A percentile compares a stretch with the other conserved stretches of the same genome.
Evolutionary conservation across 1,284 basidiomycete genomes (phyloP).

Genomic region (Boletus sp.): DNA sequence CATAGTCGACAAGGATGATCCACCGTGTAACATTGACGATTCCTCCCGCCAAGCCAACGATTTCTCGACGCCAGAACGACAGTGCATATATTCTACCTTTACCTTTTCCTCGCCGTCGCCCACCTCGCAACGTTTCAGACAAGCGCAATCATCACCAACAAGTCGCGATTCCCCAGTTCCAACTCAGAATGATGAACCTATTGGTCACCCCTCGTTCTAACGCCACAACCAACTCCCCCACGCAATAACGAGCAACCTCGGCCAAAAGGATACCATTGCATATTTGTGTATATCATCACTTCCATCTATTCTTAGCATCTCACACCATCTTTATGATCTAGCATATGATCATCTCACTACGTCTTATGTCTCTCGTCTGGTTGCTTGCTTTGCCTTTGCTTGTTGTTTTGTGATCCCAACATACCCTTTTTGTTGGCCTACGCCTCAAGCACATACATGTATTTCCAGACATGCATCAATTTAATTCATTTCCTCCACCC

Average conservation of each 20-base stretch:
- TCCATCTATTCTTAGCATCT: slow-evolving; percentile 33
- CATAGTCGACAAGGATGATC: slow-evolving; percentile 14
- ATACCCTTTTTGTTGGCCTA: slow-evolving; percentile 23
- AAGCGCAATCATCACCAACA: slow-evolving; percentile 26
- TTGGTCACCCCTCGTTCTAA: not conserved
- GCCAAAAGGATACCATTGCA: slow-evolving; percentile 31
- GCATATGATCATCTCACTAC: slow-evolving; percentile 21
- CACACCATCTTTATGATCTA: slow-evolving; percentile 25
- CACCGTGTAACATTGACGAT: slow-evolving; percentile 22
- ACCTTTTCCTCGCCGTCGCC: slow-evolving; percentile 71
- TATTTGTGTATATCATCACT: slow-evolving; percentile 34
- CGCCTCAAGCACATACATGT: slow-evolving; percentile 30
- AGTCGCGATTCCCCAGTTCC: slow-evolving; percentile 2
- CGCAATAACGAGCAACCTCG: slow-evolving; percentile 11
- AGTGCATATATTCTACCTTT: slow-evolving; percentile 65
- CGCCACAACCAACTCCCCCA: not conserved
- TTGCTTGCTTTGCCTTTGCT: slow-evolving; percentile 28
- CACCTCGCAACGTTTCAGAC: slow-evolving; percentile 48
- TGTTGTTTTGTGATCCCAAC: slow-evolving; percentile 30
- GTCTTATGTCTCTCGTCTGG: slow-evolving; percentile 27
- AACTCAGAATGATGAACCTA: slow-evolving; percentile 16
- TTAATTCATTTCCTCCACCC: slow-evolving; percentile 27
- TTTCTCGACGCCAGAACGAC: slow-evolving; percentile 68
- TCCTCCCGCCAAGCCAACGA: slow-evolving; percentile 28
- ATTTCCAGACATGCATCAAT: slow-evolving; percentile 33